phyloP scores from a whole-genome alignment of 108 stramenopile genomes.

The Skeletonema marinoi region DNA sequence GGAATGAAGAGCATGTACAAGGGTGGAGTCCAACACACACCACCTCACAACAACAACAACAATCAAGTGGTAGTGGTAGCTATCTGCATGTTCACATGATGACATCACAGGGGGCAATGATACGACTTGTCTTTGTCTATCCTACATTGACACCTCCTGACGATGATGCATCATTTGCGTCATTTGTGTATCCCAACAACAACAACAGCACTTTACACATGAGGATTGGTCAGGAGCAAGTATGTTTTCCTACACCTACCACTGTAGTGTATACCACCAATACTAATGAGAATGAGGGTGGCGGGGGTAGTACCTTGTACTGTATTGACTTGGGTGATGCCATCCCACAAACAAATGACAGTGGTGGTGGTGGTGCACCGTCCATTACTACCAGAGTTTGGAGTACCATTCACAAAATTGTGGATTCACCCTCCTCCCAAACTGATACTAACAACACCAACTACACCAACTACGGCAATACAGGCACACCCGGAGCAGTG shows the following conservation, averaged over 20 bases:
- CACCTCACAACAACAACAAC: not conserved
- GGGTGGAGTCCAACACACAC: slow-evolving; percentile 1
- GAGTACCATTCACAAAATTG: slow-evolving; percentile 6
- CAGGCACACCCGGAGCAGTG: no score
- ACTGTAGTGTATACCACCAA: slow-evolving; percentile 32
- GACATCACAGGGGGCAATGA: slow-evolving; percentile 1
- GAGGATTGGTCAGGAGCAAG: slow-evolving; percentile 20
- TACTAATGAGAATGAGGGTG: slow-evolving; percentile 5
- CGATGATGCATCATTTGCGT: not conserved
- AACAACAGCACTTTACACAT: not conserved
- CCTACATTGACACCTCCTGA: not conserved
- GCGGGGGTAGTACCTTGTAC: slow-evolving; percentile 7
- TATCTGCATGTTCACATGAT: slow-evolving; percentile 9
- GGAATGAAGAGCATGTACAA: not conserved
- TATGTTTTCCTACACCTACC: slow-evolving; percentile 32
- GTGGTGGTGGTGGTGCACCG: not conserved
- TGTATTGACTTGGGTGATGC: slow-evolving; percentile 31
- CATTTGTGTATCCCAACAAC: not conserved
- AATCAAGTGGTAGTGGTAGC: not conserved
- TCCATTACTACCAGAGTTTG: slow-evolving; percentile 10
- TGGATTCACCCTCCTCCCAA: not conserved
- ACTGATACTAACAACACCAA: not conserved
- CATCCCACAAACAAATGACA: not conserved
- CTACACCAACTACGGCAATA: no score
- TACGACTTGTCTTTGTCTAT: slow-evolving; percentile 3